Evolutionary conservation across 2,329 filamentous ascomycete species (phyloP), one percentile per base, ranked within the genome.

Genomic region (Ceratocystis cubensis): DNA sequence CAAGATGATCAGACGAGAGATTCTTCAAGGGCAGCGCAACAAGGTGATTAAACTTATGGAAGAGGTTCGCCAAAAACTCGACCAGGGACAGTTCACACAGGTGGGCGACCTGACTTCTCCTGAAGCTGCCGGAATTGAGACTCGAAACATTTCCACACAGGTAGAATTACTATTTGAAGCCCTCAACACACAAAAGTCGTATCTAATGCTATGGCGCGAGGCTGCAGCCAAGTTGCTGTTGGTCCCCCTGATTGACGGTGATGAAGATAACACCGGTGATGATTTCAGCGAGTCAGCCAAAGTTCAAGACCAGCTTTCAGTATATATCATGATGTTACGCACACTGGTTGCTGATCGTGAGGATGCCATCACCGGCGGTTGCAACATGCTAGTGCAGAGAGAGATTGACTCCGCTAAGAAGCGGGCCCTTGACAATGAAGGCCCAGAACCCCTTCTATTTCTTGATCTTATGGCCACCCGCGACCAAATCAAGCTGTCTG

Each of bases 231-330:
- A 57, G 7, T 28, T 57, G 28, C 22, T 57, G 15, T 25, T 57
- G 25, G 22, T 85, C 68, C 85, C 89, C 0, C 80, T 97, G 1
- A 84, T 97, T 20, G 94, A 97, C 71, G 86, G 94, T 72, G 91
- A 96, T 50, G 84, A 82, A 8, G 90, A 96, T 67, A 82, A 85
- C 1, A 93, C 91, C 10, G 94, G 94, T 28, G 88, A 96, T 68
- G 94, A 97, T 73, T 94, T 96, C 69, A 88, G 91, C 70, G 84
- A 89, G 41, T 96, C 93, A 0, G 90, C 91, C 0, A 89, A 89
- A 73, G 82, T 87, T 59, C 93, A 97, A 75, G 93, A 96, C 69
- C 86, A 95, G 73, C 83, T 96, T 53, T 89, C 93, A 75, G 89
- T 89, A 5, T 96, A 95, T 72, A 88, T 96, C 67, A 86, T 91